A percentile compares a stretch with the other conserved stretches of the same genome.
Evolutionary conservation across 1,284 basidiomycete genomes (phyloP).

Genomic region (Stereum hirsutum): DNA sequence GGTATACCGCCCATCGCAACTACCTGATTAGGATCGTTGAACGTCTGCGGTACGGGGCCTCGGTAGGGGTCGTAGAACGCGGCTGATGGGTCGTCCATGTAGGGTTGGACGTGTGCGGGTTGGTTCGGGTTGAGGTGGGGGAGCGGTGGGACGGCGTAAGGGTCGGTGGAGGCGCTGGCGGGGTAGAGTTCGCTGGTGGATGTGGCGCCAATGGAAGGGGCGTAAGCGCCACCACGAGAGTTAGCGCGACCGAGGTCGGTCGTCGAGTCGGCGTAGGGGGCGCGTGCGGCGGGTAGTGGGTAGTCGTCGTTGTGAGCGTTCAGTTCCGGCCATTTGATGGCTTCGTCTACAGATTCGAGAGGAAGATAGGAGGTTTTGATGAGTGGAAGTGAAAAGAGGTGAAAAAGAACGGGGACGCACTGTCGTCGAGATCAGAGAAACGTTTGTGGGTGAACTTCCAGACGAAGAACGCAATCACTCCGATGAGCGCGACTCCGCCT

Average conservation of each 20-base stretch:
- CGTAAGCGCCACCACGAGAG: conserved; percentile 26
- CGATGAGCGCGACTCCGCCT: conserved; percentile 63
- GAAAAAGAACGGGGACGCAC: conserved; percentile 31
- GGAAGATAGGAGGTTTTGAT: conserved; percentile 5
- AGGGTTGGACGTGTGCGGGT: conserved; percentile 42
- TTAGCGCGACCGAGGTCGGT: conserved; percentile 41
- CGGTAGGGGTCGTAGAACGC: conserved; percentile 72
- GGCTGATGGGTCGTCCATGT: conserved; percentile 57
- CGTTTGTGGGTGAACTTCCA: conserved; percentile 81
- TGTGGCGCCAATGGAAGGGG: conserved; percentile 33
- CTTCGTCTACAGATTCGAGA: conserved; percentile 48
- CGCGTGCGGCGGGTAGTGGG: conserved; percentile 56
- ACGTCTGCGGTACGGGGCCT: conserved; percentile 58
- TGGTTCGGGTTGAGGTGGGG: conserved; percentile 67
- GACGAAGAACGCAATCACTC: conserved; percentile 60
- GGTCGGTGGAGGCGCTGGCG: conserved; percentile 35
- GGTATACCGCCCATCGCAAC: not conserved
- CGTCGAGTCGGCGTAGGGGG: conserved; percentile 55
- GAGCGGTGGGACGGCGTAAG: conserved; percentile 78
- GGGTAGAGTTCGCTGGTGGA: conserved; percentile 41
- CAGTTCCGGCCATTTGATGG: conserved; percentile 82
- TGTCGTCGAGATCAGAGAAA: conserved; percentile 57
- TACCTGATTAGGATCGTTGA: conserved; percentile 27
- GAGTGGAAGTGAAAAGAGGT: not conserved
- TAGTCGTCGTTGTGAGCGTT: conserved; percentile 51